Conservation (phyloP, 768 basidiomycete genomes). For the Tubosaeta sp. region DNA sequence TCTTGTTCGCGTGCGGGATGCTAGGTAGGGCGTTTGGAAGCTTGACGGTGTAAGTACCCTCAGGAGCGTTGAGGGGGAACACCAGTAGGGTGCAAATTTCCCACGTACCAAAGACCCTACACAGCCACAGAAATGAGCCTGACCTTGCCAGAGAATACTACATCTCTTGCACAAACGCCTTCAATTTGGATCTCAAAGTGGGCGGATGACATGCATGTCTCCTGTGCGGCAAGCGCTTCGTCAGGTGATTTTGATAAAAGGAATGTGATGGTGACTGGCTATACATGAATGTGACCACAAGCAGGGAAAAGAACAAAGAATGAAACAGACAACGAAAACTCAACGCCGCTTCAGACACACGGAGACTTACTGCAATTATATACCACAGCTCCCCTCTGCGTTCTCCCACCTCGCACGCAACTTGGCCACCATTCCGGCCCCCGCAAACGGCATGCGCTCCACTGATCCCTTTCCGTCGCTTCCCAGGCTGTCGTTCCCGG, state of each 20-base stretch:
- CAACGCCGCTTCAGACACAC: background rate
- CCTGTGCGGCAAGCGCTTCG: no score
- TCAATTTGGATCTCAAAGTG: no score
- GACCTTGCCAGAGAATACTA: no score
- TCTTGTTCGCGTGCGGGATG: background rate
- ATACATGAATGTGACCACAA: background rate
- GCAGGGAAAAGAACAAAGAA: background rate
- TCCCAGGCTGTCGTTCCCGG: background rate
- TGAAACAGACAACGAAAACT: background rate
- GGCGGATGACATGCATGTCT: no score
- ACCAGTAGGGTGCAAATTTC: no score
- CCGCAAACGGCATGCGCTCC: background rate
- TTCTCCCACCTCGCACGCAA: conserved; percentile 20
- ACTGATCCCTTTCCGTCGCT: background rate
- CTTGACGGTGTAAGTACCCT: conserved; percentile 12
- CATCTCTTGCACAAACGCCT: no score
- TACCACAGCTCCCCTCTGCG: background rate
- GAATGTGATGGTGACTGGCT: no score
- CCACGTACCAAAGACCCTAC: no score
- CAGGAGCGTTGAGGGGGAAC: conserved; percentile 3
- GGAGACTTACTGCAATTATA: background rate
- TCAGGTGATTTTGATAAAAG: no score
- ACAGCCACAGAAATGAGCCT: no score
- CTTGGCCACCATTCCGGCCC: conserved; percentile 18
- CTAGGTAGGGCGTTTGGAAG: conserved; percentile 5